These are phyloP conservation scores for Torulaspora indica DNA, from an alignment of 805 yeast genomes.

Conservation along the genomic window DNA sequence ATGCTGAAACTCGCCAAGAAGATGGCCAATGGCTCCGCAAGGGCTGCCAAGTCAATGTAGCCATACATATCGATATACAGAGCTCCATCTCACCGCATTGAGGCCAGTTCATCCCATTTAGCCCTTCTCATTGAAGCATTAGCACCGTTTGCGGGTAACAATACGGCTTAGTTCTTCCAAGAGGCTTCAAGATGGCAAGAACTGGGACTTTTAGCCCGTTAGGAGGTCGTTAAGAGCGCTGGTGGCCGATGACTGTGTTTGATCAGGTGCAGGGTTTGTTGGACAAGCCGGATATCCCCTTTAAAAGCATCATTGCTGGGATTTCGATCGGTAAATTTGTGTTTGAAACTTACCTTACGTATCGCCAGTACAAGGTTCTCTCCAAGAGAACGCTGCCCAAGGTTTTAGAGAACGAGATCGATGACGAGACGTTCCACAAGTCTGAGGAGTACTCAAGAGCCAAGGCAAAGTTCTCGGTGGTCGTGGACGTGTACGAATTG, in stretches of 20 bases:
- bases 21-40: conserved; percentile 35
- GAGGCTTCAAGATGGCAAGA: not conserved
- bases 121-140: not conserved
- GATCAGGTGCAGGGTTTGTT: conserved; percentile 43
- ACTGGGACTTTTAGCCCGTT: not conserved
- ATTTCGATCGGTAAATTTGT: conserved; percentile 69
- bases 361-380: conserved; percentile 71
- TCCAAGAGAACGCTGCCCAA: conserved; percentile 55
- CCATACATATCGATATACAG: not conserved
- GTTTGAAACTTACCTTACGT: conserved; percentile 68
- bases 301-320: conserved; percentile 74
- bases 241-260: conserved; percentile 11
- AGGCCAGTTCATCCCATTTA: not conserved
- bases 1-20: conserved; percentile 74
- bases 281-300: conserved; percentile 67
- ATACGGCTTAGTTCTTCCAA: not conserved
- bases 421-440: conserved; percentile 66
- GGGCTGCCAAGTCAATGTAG: conserved; percentile 12
- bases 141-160: not conserved
- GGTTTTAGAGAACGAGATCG: conserved; percentile 61
- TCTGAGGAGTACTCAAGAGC: conserved; percentile 77
- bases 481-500: conserved; percentile 48
- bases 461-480: conserved; percentile 63
- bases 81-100: not conserved
- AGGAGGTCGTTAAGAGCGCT: not conserved